Base-by-base conservation (phyloP, 2,329 filamentous ascomycete genomes). In the Arthrobotrys entomopaga region DNA sequence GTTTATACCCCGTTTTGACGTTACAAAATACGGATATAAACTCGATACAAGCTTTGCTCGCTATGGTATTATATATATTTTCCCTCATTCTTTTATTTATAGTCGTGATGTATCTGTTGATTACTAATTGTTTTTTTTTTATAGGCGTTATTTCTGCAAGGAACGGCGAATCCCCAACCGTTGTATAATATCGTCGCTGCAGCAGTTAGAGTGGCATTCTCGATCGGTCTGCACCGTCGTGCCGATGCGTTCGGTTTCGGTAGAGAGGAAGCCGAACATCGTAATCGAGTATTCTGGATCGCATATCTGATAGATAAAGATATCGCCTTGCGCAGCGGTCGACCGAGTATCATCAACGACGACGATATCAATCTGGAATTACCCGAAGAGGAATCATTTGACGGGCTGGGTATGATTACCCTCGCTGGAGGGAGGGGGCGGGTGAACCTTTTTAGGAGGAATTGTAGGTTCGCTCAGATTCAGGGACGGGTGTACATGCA, bases 1-100 rank as follows among this genome's bases (percentile, higher is more conserved):
- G 91, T 16, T 92, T 97, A 49, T 90, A 97, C 80, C 89, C 93
- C 0, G 95, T 99, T 81, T 84, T 99, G 69, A 93, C 93, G 0
- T 94, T 99, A 90, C 90, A 93, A 49, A 98, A 97, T 80, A 97
- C 93, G 6, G 95, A 99, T 82, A 85, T 99, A 19, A 84, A 98
- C 43, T 97, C 93, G 79, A 93, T 99, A 1, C 95, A 99, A 82
- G 95, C 93, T 13, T 84, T 99, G 53, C 84, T 98, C 24, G 95
- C 93, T 72, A 97, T 98, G 90, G 87, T 87, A 19, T 43, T 16
- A 19, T 40, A 6, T 40, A 80, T 79, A 82, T 59, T 53, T 13
- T 6, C 60, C 7, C 50, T 59, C 42, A 43, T 52, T 43, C 11
- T 15, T 46, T 19, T 59, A 26, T 42, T 10, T 8, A 50, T 16